Evolutionary conservation across 2,329 filamentous ascomycete species (phyloP).

Genomic region (Stemphylium vesicarium): DNA sequence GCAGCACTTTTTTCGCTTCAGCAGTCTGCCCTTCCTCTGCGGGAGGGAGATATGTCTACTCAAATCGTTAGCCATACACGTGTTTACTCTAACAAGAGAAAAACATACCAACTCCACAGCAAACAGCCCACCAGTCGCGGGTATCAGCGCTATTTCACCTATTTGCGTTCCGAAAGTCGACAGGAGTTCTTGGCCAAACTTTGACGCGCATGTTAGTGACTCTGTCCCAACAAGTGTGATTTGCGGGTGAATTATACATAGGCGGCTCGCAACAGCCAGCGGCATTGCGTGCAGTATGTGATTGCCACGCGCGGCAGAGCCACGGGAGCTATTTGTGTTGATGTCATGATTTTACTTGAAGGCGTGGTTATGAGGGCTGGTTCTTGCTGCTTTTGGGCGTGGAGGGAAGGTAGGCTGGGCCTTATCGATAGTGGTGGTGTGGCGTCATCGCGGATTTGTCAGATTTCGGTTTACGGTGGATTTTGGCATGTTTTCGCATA

Average conservation of each 20-base stretch:
- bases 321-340: conserved; percentile 32
- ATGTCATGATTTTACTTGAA: conserved; percentile 26
- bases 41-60: conserved; percentile 35
- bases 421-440: conserved; percentile 18
- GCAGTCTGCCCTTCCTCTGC: conserved; percentile 11
- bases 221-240: not conserved
- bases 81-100: not conserved
- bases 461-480: not conserved
- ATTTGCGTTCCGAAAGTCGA: conserved; percentile 86
- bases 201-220: conserved; percentile 2
- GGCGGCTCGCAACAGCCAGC: conserved; percentile 86
- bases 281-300: conserved; percentile 90
- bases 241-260: conserved; percentile 65
- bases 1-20: conserved; percentile 57
- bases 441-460: conserved; percentile 4
- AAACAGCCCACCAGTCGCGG: conserved; percentile 84
- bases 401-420: not conserved
- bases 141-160: conserved; percentile 87
- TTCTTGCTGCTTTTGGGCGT: not conserved
- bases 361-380: not conserved
- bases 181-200: conserved; percentile 95
- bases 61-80: not conserved
- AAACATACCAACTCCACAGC: conserved; percentile 66
- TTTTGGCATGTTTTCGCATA: not conserved
- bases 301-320: conserved; percentile 79